Evolutionary conservation across 2,329 filamentous ascomycete genomes (phyloP).

Genomic region (Plenodomus biglobosus): DNA sequence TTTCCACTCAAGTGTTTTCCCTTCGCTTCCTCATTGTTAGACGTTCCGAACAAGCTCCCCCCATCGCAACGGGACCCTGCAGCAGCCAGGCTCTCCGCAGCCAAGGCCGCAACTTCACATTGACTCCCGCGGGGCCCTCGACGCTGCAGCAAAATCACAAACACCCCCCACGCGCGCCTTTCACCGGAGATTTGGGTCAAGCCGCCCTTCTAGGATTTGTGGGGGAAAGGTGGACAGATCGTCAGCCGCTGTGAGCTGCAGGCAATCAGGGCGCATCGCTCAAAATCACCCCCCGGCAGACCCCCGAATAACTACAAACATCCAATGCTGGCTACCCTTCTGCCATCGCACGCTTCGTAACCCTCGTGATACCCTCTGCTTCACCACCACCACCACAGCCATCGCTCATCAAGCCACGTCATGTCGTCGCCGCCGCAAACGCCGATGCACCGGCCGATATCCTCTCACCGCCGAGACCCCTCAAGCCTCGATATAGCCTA

Average conservation of each 20-base stretch:
- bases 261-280: neutral
- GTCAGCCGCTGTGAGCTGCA: neutral
- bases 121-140: slow-evolving; percentile 2
- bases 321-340: slow-evolving; percentile 11
- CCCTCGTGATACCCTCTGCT: slow-evolving; percentile 2
- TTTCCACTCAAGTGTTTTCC: slow-evolving; percentile 2
- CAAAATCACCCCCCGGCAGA: neutral
- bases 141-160: neutral
- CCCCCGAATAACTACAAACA: neutral
- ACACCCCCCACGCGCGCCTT: neutral
- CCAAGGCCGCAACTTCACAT: slow-evolving; percentile 23
- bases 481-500: slow-evolving; percentile 49
- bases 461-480: slow-evolving; percentile 44
- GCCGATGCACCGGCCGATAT: slow-evolving; percentile 40
- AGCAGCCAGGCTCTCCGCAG: slow-evolving; percentile 20
- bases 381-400: neutral
- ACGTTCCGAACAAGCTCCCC: slow-evolving; percentile 9
- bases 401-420: neutral
- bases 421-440: slow-evolving; percentile 50
- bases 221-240: neutral
- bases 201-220: neutral
- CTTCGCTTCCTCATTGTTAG: slow-evolving; percentile 12
- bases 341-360: slow-evolving; percentile 7
- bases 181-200: neutral
- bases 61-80: slow-evolving; percentile 9